phyloP scores from a whole-genome alignment of 2,329 filamentous ascomycete species.

The Sclerotinia spermophila region DNA sequence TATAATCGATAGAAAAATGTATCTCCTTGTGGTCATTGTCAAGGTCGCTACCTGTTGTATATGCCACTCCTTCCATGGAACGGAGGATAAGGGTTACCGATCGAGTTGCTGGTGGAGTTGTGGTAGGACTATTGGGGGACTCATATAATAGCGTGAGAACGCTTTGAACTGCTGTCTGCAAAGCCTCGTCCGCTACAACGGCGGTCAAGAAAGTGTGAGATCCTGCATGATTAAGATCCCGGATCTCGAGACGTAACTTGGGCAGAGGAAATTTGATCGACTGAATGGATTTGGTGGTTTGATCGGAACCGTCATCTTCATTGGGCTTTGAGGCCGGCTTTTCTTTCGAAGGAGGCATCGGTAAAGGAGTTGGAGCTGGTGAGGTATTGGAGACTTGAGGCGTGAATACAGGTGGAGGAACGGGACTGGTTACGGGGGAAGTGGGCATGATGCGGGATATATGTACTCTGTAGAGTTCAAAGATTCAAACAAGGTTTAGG shows the following conservation, averaged over 20 bases:
- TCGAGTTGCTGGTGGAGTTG: conserved; percentile 58
- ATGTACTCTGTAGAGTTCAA: conserved; percentile 4
- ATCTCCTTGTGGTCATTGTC: conserved; percentile 91
- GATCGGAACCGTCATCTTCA: not conserved
- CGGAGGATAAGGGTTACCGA: conserved; percentile 82
- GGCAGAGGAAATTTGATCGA: conserved; percentile 43
- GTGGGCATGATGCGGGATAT: conserved; percentile 22
- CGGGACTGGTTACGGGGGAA: conserved; percentile 23
- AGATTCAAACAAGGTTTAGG: not conserved
- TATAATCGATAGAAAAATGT: conserved; percentile 77
- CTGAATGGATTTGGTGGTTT: conserved; percentile 28
- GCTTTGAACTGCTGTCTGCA: conserved; percentile 59
- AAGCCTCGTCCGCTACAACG: conserved; percentile 58
- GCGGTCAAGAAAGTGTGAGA: conserved; percentile 63
- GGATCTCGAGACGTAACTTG: conserved; percentile 57
- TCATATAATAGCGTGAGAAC: conserved; percentile 72
- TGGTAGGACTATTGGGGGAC: conserved; percentile 42
- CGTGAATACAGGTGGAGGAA: conserved; percentile 29
- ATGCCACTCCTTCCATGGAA: conserved; percentile 79
- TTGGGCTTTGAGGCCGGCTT: conserved; percentile 5
- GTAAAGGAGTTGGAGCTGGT: conserved; percentile 22
- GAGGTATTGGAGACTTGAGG: conserved; percentile 25
- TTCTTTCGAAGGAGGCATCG: conserved; percentile 17
- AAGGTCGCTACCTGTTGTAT: conserved; percentile 76
- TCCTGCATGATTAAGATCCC: conserved; percentile 57